A percentile compares a stretch with the other conserved stretches of the same genome.
phyloP scores from a whole-genome alignment of 2,329 filamentous ascomycete genomes.

The Curvularia verruculosa region DNA sequence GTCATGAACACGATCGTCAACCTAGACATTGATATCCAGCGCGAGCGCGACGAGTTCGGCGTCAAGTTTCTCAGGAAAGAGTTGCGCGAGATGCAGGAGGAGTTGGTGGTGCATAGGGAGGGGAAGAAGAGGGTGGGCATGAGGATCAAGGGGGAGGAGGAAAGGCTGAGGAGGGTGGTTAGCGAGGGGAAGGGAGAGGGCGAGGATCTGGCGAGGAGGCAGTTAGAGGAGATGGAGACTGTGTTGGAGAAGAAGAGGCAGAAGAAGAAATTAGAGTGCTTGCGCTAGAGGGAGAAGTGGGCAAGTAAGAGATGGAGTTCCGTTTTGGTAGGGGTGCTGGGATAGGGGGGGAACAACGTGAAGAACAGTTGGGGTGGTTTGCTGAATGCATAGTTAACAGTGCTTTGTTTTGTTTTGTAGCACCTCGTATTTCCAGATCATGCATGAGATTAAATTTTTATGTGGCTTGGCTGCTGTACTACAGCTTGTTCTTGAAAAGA shows the following conservation, averaged over 20 bases:
- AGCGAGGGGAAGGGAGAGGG: not conserved
- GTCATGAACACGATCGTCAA: conserved; percentile 7
- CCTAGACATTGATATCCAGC: not conserved
- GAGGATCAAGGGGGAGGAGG: not conserved
- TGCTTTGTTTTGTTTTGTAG: not conserved
- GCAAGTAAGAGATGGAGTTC: no score
- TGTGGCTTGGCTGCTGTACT: not conserved
- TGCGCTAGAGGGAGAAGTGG: not conserved
- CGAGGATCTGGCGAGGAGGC: not conserved
- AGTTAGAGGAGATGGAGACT: not conserved
- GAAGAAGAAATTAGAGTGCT: not conserved
- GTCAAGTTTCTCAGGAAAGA: not conserved
- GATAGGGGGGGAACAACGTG: not conserved
- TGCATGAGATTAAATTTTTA: not conserved
- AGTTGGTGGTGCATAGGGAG: not conserved
- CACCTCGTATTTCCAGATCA: not conserved
- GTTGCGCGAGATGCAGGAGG: not conserved
- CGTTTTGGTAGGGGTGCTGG: not conserved
- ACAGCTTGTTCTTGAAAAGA: not conserved
- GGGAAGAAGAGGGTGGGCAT: not conserved
- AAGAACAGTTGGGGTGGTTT: not conserved
- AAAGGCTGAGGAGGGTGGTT: not conserved
- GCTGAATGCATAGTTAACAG: not conserved
- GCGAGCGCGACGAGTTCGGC: conserved; percentile 11
- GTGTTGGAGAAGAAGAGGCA: not conserved